phyloP scores from a whole-genome alignment of 176 grass and related monocot genomes.

The Dendrocalamus sinicus region DNA sequence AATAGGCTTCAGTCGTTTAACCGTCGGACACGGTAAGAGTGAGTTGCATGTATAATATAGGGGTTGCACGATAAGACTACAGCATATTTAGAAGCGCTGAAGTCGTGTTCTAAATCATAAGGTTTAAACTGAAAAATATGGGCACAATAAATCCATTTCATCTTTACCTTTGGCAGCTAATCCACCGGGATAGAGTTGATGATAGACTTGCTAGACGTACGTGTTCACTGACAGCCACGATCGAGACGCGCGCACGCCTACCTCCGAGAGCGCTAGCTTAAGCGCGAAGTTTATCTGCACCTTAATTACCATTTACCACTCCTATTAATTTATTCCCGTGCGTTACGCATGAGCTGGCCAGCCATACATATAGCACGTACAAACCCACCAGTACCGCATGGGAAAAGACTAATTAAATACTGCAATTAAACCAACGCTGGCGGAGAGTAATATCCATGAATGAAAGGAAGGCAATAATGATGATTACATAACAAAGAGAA shows the following conservation, averaged over 20 bases:
- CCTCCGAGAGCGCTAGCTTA: not conserved
- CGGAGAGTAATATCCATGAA: not conserved
- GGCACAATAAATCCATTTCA: not conserved
- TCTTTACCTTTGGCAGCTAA: not conserved
- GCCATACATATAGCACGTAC: not conserved
- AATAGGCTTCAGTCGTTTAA: no score
- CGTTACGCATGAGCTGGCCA: not conserved
- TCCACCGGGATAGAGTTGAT: not conserved
- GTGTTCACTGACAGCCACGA: constrained; percentile 16
- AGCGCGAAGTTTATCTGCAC: not conserved
- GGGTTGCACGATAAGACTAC: no score
- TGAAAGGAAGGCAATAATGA: not conserved
- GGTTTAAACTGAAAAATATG: no score
- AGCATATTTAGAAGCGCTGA: no score
- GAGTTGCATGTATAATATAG: no score
- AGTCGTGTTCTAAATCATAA: no score
- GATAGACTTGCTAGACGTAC: not conserved
- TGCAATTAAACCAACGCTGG: not conserved
- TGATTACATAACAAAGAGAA: not conserved
- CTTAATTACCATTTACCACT: not conserved
- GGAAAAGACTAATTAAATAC: not conserved
- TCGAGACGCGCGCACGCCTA: not conserved
- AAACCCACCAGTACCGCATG: not conserved
- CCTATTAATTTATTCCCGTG: not conserved
- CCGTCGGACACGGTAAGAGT: no score